A percentile compares a stretch with the other conserved stretches of the same genome.
These are phyloP conservation scores for Colletotrichum shisoi DNA, from an alignment of 2,329 filamentous ascomycete species.

Conservation along the genomic window DNA sequence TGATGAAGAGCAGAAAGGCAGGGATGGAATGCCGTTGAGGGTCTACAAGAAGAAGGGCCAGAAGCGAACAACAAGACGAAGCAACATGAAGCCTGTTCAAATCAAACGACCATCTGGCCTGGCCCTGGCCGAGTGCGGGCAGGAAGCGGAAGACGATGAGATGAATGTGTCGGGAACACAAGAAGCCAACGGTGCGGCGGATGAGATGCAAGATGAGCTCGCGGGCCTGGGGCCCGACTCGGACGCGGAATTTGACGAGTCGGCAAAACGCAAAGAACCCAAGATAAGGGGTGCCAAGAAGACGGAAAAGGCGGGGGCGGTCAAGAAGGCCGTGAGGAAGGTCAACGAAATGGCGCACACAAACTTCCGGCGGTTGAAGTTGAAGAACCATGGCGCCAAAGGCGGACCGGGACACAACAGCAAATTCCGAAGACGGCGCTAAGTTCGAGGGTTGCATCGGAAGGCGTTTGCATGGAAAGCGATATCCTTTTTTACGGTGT, in stretches of 20 bases:
- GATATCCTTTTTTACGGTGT: constrained; percentile 17
- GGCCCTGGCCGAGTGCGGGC: constrained; percentile 44
- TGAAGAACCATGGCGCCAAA: constrained; percentile 69
- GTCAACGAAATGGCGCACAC: constrained; percentile 70
- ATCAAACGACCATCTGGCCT: constrained; percentile 56
- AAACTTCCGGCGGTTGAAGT: constrained; percentile 72
- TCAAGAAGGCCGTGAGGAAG: constrained; percentile 65
- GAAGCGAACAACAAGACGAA: constrained; percentile 76
- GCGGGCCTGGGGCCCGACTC: constrained; percentile 50
- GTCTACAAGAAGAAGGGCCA: constrained; percentile 84
- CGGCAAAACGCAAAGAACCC: constrained; percentile 42
- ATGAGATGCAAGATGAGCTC: constrained; percentile 41
- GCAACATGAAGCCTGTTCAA: constrained; percentile 68
- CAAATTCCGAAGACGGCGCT: constrained; percentile 63
- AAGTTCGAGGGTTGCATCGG: constrained; percentile 26
- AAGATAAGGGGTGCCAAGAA: constrained; percentile 42
- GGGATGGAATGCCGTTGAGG: constrained; percentile 66
- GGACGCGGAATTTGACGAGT: constrained; percentile 48
- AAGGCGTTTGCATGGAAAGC: constrained; percentile 21
- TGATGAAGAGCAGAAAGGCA: constrained; percentile 59
- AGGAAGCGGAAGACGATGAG: constrained; percentile 45
- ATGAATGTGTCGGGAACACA: constrained; percentile 53
- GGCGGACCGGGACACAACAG: constrained; percentile 66
- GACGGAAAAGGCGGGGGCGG: constrained; percentile 52
- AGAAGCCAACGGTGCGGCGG: constrained; percentile 45